These are phyloP conservation scores for Leccinellum rugosiceps DNA, from an alignment of 768 basidiomycete species.

Conservation along the genomic window DNA sequence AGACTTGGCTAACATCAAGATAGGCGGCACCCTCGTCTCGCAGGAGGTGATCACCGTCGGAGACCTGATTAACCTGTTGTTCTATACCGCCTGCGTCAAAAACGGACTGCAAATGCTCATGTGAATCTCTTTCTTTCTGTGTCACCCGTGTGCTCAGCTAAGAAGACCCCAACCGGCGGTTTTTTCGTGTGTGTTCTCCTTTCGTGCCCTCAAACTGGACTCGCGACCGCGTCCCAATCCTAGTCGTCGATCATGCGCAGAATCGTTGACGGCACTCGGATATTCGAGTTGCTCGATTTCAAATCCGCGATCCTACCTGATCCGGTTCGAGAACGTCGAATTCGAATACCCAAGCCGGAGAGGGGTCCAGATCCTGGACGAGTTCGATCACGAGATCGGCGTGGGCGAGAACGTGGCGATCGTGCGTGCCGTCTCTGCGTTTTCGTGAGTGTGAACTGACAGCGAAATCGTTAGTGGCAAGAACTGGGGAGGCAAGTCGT, in stretches of 20 bases:
- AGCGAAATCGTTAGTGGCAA: slow-evolving; percentile 54
- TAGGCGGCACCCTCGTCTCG: slow-evolving; percentile 92
- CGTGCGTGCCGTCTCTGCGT: slow-evolving; percentile 58
- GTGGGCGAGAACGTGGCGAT: slow-evolving; percentile 89
- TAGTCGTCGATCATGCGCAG: slow-evolving; percentile 96
- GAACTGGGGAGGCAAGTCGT: slow-evolving; percentile 94
- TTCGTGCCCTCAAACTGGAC: background rate
- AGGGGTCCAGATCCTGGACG: slow-evolving; percentile 76
- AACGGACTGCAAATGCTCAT: slow-evolving; percentile 76
- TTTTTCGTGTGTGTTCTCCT: slow-evolving; percentile 35
- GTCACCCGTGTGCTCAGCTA: background rate
- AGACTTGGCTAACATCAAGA: background rate
- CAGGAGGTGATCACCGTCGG: slow-evolving; percentile 87
- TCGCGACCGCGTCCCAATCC: slow-evolving; percentile 1
- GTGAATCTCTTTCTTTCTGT: slow-evolving; percentile 40
- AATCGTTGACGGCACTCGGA: slow-evolving; percentile 86
- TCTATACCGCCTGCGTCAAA: slow-evolving; percentile 90
- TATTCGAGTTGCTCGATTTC: slow-evolving; percentile 92
- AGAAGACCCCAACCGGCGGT: slow-evolving; percentile 23
- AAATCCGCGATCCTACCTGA: slow-evolving; percentile 68
- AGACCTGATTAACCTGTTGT: slow-evolving; percentile 81
- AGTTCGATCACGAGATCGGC: slow-evolving; percentile 75
- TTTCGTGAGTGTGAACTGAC: background rate
- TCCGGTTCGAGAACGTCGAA: slow-evolving; percentile 78
- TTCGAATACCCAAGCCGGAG: slow-evolving; percentile 91